These are phyloP conservation scores for Scheffersomyces titani DNA, from an alignment of 1,139 yeast species.

Conservation along the genomic window DNA sequence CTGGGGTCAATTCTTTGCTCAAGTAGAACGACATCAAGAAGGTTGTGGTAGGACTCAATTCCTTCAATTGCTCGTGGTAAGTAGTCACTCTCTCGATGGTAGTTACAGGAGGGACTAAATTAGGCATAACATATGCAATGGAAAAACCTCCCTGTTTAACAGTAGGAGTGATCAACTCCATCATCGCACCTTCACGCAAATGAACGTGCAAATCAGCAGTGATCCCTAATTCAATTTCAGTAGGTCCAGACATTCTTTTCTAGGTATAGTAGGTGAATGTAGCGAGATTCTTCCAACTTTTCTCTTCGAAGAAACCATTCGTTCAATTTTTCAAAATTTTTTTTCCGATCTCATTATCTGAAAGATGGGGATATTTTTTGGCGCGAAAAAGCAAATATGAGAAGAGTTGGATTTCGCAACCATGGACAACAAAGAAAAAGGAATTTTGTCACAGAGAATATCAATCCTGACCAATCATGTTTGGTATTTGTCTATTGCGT, in stretches of 20 bases:
- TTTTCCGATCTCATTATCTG: neutral
- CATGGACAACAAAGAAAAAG: neutral
- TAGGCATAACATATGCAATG: conserved; percentile 94
- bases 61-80: conserved; percentile 65
- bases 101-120: conserved; percentile 88
- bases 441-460: too few species aligned
- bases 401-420: neutral
- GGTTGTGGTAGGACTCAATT: conserved; percentile 79
- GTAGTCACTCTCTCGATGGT: conserved; percentile 71
- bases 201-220: conserved; percentile 98
- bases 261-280: neutral
- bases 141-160: conserved; percentile 88
- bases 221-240: conserved; percentile 63
- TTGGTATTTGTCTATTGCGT: too few species aligned
- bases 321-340: conserved; percentile 1
- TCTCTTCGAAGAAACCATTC: neutral
- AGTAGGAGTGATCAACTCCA: conserved; percentile 88
- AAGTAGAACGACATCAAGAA: conserved; percentile 90
- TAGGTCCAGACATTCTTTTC: conserved; percentile 1
- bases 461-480: too few species aligned
- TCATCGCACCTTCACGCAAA: conserved; percentile 90
- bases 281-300: neutral
- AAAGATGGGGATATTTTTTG: neutral
- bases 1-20: conserved; percentile 78
- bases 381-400: neutral